Evolutionary conservation across 2,329 filamentous ascomycete species (phyloP).

Genomic region (Orbilia blumenaviensis): DNA sequence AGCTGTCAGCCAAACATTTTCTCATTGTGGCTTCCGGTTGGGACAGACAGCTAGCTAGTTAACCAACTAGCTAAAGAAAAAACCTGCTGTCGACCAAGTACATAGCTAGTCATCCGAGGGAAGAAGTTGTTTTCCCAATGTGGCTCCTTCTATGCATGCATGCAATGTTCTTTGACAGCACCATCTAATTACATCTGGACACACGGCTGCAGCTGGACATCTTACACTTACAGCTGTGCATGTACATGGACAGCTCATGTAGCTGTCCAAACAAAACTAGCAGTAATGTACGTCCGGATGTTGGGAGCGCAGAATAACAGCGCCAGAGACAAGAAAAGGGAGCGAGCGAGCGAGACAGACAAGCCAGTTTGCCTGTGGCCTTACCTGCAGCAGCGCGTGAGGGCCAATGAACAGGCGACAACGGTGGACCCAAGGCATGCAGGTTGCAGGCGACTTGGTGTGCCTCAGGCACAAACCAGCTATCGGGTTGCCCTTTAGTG

Average conservation of each 20-base stretch:
- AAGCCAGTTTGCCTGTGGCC: not conserved
- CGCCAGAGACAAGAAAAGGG: not conserved
- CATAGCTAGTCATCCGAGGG: too few species aligned
- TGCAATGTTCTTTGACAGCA: constrained; percentile 4
- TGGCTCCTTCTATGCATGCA: constrained; percentile 7
- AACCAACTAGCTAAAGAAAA: too few species aligned
- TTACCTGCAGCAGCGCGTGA: not conserved
- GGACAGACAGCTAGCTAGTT: not conserved
- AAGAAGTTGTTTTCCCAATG: too few species aligned
- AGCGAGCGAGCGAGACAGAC: not conserved
- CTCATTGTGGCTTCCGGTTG: not conserved
- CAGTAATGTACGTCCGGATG: too few species aligned
- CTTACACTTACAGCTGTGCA: too few species aligned
- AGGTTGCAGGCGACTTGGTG: constrained; percentile 24
- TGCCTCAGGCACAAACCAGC: constrained; percentile 9
- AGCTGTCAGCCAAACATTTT: too few species aligned
- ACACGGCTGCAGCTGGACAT: not conserved
- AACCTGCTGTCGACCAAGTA: too few species aligned
- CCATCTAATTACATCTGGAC: not conserved
- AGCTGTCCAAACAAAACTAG: too few species aligned
- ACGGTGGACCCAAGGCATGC: not conserved
- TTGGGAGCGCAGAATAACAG: too few species aligned
- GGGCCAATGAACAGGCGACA: constrained; percentile 23
- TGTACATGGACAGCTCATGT: too few species aligned
- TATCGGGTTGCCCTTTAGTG: constrained; percentile 2